These are phyloP conservation scores for Cyclotella atomus DNA, from an alignment of 108 stramenopile genomes.

Conservation along the genomic window DNA sequence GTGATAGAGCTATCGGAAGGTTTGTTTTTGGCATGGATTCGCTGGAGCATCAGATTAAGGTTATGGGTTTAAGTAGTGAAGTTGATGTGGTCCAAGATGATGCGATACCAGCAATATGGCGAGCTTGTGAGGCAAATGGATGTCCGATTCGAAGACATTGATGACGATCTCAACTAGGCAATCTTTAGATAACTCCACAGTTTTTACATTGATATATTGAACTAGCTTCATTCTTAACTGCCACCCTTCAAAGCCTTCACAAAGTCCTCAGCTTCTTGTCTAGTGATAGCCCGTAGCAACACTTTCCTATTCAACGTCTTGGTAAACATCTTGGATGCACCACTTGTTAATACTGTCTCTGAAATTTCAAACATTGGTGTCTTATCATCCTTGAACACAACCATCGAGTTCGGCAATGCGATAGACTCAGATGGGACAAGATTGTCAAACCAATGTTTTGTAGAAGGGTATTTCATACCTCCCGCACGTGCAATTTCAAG, in stretches of 20 bases:
- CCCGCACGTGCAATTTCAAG: conserved; percentile 36
- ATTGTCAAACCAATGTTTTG: conserved; percentile 67
- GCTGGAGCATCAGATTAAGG: conserved; percentile 2
- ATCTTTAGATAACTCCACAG: too few species aligned
- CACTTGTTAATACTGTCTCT: conserved; percentile 57
- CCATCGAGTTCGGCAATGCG: conserved; percentile 60
- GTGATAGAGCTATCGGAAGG: conserved; percentile 16
- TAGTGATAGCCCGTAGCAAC: conserved; percentile 53
- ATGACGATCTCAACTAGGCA: neutral
- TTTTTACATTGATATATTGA: too few species aligned
- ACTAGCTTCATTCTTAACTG: neutral
- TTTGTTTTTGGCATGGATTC: conserved; percentile 15
- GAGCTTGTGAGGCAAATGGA: neutral
- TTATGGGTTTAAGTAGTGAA: neutral
- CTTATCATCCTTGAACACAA: conserved; percentile 49
- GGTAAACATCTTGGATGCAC: conserved; percentile 64
- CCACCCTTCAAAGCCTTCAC: conserved; percentile 57
- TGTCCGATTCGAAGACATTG: neutral
- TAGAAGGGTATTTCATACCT: conserved; percentile 40
- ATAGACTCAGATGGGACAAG: conserved; percentile 74
- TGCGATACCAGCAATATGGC: conserved; percentile 14
- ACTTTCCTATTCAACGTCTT: conserved; percentile 65
- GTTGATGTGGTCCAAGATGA: conserved; percentile 21
- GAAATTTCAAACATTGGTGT: conserved; percentile 62
- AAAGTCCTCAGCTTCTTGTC: conserved; percentile 69